Evolutionary conservation across 495 filamentous ascomycete genomes (phyloP), one percentile per base, ranked within the genome.

Genomic region (Lentithecium fluviatile): DNA sequence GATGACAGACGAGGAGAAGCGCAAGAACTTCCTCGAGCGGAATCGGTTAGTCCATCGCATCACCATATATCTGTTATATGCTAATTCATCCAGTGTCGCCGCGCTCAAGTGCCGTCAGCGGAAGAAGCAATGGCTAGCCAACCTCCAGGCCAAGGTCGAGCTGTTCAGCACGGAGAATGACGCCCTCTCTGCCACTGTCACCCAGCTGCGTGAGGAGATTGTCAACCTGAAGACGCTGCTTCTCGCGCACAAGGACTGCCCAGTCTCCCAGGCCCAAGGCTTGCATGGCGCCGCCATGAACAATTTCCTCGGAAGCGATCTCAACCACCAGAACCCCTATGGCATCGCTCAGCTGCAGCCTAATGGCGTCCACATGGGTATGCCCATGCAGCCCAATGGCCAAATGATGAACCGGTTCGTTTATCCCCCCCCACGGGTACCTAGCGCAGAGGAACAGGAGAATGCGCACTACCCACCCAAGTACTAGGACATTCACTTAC

Each of bases 1-100:
- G 78, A 97, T 97, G 95, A 97, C 94, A 12, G 94, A 98, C 65
- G 94, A 97, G 70, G 94, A 98, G 76, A 98, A 98, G 80, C 77
- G 94, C 38, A 96, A 94, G 77, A 98, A 98, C 69, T 98, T 98
- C 75, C 78, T 98, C 8, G 94, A 98, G 67, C 80, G 94, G 32
- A 98, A 98, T 73, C 82, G 94, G 94, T 97, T 83, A 68, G 89
- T 79, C 61, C 12, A 55, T 10, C 23, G 45, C 37, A 17, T 37
- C 12, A 20, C 2, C 29, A 58, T 29, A 45, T 47, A 12, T 38
- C 40, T 1, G 23, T 52, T n/a, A 15, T 7, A 45, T 65, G 34
- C 57, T 71, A 21, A 59, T 45, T 5, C 38, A 52, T 34, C 34
- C 64, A 97, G 94, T 71, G 90, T 98, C 64, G 94, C 94, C 37